A percentile compares a stretch with the other conserved stretches of the same genome.
These are phyloP conservation scores for Coemansia sp. DNA, from an alignment of 192 early-diverging fungal species.

Conservation along the genomic window DNA sequence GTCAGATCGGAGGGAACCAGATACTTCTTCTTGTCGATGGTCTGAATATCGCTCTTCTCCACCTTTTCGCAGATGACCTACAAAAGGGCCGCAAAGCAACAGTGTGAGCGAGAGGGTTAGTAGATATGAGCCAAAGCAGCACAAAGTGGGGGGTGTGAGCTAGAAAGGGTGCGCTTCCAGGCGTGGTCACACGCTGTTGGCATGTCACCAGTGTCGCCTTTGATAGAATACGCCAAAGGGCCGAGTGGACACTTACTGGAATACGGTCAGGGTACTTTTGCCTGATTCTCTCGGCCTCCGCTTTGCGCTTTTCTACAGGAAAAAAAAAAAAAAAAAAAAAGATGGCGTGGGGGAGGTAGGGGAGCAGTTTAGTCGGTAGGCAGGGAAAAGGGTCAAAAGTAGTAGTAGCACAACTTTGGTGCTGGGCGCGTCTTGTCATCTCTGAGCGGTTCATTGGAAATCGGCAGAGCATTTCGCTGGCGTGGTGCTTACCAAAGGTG, in stretches of 20 bases:
- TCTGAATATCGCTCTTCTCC: slow-evolving; percentile 94
- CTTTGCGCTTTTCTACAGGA: slow-evolving; percentile 87
- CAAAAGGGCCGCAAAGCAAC: not conserved
- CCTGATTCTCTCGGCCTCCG: slow-evolving; percentile 93
- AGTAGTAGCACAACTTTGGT: not conserved
- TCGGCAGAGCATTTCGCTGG: not conserved
- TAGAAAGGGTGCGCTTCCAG: slow-evolving; percentile 2
- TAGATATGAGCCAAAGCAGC: not conserved
- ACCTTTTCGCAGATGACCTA: slow-evolving; percentile 91
- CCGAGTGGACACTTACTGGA: slow-evolving; percentile 54
- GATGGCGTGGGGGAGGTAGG: not conserved
- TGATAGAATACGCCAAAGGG: slow-evolving; percentile 16
- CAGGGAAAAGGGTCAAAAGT: not conserved
- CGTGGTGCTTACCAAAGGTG: slow-evolving; percentile 70
- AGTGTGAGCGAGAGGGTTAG: not conserved
- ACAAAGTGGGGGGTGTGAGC: not conserved
- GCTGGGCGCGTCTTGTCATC: not conserved
- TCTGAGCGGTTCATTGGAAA: not conserved
- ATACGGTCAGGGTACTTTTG: slow-evolving; percentile 94
- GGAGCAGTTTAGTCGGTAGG: not conserved
- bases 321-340: not conserved
- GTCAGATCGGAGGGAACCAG: slow-evolving; percentile 95
- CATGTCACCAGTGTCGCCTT: not conserved
- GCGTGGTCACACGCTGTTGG: not conserved
- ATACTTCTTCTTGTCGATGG: slow-evolving; percentile 99